Base-by-base conservation (phyloP, 116 monocot species). In the Dioscorea cayenensis region DNA sequence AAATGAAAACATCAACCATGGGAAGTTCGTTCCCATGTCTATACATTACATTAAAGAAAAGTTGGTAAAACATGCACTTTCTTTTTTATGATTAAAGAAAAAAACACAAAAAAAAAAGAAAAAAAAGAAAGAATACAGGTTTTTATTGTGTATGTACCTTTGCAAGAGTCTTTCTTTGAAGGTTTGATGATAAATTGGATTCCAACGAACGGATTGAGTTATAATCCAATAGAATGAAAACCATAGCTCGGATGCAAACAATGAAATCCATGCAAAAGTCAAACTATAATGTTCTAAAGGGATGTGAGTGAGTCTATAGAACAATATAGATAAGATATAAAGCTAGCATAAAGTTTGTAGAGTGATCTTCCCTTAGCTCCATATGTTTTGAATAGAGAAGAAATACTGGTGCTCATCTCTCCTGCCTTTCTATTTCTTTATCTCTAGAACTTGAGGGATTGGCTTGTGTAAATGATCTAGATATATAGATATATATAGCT, bases 191-290 rank as follows among this genome's bases (percentile, higher is more conserved):
- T 82, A 77, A 28, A 77, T 17, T 8, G 85, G 84, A 66, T 74
- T 82, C 89, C 86, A 92, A 6, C 92, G 81, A 7, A 76, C 68
- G 13, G 86, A 81, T 55, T 78, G 86, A 9, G 84, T 89, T 71
- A 92, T 49, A 28, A 92, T 28, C 89, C 89, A 92, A 69, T 88
- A 88, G 68, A 88, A 76, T 3, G 77, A 77, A 55, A 84, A 88
- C 88, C 88, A 92, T 11, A 92, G 55, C 73, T 92, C 92, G n/a
- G 86, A 81, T 2, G 65, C 70, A 18, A 84, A 64, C 64, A 92
- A 23, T 28, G 81, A 88, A n/a, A 80, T 43, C 92, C 88, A 86
- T 17, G 79, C 71, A 85, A 79, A 84, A 63, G 82, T 77, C 66
- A 77, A 82, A 51, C 72, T 77, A 59, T 62, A 66, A 28, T 66